Conservation (phyloP, 768 basidiomycete species). For the Agaricus blazei region DNA sequence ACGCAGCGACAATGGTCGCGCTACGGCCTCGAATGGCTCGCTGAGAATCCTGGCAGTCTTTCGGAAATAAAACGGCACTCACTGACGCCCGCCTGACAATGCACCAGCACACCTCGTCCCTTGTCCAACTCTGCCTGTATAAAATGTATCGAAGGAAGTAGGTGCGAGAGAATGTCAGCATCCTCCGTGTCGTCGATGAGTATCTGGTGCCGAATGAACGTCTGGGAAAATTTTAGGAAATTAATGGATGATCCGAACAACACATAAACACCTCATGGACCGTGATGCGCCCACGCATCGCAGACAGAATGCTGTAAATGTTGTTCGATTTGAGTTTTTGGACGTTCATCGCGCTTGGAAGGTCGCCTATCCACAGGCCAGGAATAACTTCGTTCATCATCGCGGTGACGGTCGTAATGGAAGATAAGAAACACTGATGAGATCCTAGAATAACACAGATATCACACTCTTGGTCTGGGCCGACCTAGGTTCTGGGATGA, state of each 20-base stretch:
- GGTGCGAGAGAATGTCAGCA: slow-evolving; percentile 73
- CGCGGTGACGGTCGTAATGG: slow-evolving; percentile 2
- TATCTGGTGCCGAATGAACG: slow-evolving; percentile 76
- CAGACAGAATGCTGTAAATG: slow-evolving; percentile 72
- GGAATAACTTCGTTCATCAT: slow-evolving; percentile 76
- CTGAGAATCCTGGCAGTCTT: not conserved
- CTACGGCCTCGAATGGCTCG: slow-evolving; percentile 58
- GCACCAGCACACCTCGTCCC: slow-evolving; percentile 75
- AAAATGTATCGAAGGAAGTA: slow-evolving; percentile 77
- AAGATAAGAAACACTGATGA: slow-evolving; percentile 13
- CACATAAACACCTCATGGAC: slow-evolving; percentile 51
- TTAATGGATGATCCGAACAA: not conserved
- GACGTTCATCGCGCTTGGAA: slow-evolving; percentile 62
- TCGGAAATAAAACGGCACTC: slow-evolving; percentile 25
- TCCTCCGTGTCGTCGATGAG: slow-evolving; percentile 72
- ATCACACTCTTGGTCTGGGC: not conserved
- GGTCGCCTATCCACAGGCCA: slow-evolving; percentile 81
- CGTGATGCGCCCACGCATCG: slow-evolving; percentile 63
- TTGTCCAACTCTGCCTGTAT: slow-evolving; percentile 77
- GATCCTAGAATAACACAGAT: not conserved
- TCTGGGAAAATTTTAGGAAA: slow-evolving; percentile 35
- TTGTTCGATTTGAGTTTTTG: slow-evolving; percentile 58
- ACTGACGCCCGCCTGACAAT: slow-evolving; percentile 91
- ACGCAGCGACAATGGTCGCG: slow-evolving; percentile 81
- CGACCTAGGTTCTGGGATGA: not conserved